Evolutionary conservation across 139 green algal genomes (phyloP).

Genomic region (Monoraphidium neglectum): DNA sequence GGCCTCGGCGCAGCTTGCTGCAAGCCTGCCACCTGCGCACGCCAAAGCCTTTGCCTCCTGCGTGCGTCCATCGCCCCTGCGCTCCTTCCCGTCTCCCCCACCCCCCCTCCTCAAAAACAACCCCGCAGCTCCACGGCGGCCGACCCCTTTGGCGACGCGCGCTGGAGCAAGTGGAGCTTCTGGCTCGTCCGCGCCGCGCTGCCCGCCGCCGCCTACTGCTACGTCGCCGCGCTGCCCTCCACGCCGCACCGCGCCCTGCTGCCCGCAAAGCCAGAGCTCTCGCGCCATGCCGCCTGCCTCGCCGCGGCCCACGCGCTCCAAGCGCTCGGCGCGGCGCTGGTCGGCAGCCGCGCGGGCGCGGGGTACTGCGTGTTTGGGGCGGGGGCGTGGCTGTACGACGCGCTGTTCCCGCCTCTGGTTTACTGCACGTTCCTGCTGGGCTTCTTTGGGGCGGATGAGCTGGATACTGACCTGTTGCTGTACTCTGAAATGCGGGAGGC

Average conservation of each 20-base stretch:
- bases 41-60: not conserved
- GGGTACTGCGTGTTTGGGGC: slow-evolving; percentile 60
- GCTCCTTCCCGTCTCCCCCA: not conserved
- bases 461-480: slow-evolving; percentile 41
- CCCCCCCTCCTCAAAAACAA: no score
- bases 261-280: slow-evolving; percentile 59
- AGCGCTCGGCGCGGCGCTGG: slow-evolving; percentile 23
- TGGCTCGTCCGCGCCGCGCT: slow-evolving; percentile 49
- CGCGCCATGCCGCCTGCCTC: slow-evolving; percentile 48
- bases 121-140: not conserved
- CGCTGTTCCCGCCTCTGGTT: slow-evolving; percentile 46
- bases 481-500: slow-evolving; percentile 59
- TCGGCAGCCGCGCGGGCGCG: slow-evolving; percentile 10
- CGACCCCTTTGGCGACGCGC: slow-evolving; percentile 30
- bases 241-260: slow-evolving; percentile 48
- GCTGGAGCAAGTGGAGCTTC: slow-evolving; percentile 61
- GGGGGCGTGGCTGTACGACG: slow-evolving; percentile 45
- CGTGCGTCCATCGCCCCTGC: not conserved
- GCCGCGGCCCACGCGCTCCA: slow-evolving; percentile 31
- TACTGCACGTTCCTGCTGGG: slow-evolving; percentile 64
- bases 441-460: slow-evolving; percentile 50
- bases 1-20: not conserved
- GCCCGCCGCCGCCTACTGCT: slow-evolving; percentile 36
- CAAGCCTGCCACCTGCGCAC: no score
- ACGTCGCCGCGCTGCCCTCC: slow-evolving; percentile 47